phyloP scores from a whole-genome alignment of 140 eudicot genomes.

The Oenanthe javanica region DNA sequence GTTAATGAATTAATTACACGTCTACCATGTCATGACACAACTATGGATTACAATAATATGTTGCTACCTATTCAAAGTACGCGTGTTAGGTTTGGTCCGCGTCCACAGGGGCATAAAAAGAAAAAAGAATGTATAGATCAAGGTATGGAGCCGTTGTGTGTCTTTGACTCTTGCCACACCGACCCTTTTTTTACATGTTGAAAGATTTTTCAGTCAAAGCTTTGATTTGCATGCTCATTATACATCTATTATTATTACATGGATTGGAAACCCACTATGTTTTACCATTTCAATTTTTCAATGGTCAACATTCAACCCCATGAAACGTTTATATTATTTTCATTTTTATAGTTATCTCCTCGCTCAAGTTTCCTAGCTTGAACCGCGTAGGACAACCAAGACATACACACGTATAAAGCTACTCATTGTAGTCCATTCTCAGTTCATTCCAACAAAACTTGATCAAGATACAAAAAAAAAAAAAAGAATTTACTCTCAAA shows the following conservation, averaged over 20 bases:
- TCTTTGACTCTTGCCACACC: conserved; percentile 7
- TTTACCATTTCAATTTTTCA: not conserved
- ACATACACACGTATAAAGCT: not conserved
- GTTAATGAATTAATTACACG: too few species aligned
- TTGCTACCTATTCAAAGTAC: not conserved
- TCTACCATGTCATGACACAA: not conserved
- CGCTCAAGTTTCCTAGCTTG: not conserved
- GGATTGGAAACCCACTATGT: not conserved
- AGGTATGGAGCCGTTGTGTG: conserved; percentile 4
- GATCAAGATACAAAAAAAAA: not conserved
- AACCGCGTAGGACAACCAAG: conserved; percentile 2
- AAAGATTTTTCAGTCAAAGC: not conserved
- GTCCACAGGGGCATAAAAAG: not conserved
- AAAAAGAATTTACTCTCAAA: not conserved
- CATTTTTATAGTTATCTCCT: not conserved
- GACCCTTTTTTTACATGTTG: not conserved
- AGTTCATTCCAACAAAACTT: not conserved
- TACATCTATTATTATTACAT: not conserved
- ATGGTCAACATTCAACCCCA: conserved; percentile 11
- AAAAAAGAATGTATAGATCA: not conserved
- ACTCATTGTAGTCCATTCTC: not conserved
- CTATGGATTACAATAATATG: not conserved
- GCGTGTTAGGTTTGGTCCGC: conserved; percentile 10
- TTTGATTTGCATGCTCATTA: not conserved
- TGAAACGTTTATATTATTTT: not conserved